Evolutionary conservation across 257 asterid genomes (phyloP), one percentile per base, ranked within the genome.

Genomic region (Jasminum sambac): DNA sequence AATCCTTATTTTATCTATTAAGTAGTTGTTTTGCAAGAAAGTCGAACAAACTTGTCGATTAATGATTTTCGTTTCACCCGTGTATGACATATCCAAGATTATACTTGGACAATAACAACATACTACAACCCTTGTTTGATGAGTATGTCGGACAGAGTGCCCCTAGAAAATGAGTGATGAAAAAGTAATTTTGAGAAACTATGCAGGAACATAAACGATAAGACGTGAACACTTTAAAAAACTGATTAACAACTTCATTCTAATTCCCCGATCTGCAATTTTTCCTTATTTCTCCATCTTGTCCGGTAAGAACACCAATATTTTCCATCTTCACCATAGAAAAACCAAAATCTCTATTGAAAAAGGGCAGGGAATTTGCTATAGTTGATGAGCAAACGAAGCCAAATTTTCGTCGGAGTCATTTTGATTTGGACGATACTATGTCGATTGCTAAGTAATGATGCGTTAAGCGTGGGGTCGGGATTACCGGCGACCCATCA

Each of bases 401-500:
- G 82, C 90, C 84, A 90, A 69, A 21, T 79, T 88, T 17, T 83
- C 23, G 72, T 88, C 79, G 0, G 97, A 86, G 62, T 69, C 74
- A 36, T 6, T 79, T 66, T 76, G 86, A 26, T 84, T 75, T 0
- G 89, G 94, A 52, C 96, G 88, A 70, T 24, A 40, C 68, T 59
- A n/a, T 89, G 86, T 62, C 85, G 63, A 67, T 48, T 82, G 55
- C 72, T 74, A 8, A 85, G 78, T 10, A 80, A 58, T 1, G 88
- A 77, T 6, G 78, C 66, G 26, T 88, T 90, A 1, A 90, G 85
- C 8, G 55, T 37, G 0, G 97, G 90, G 34, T 90, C 97, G 0
- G 97, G 97, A 76, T 88, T 88, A 5, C 97, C 91, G n/a, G n/a
- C 10, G 86, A 74, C 50, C 97, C 97, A 19, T 86, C 93, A 43